Evolutionary conservation across 2,329 filamentous ascomycete genomes (phyloP).

Genomic region (Grosmannia huntii): DNA sequence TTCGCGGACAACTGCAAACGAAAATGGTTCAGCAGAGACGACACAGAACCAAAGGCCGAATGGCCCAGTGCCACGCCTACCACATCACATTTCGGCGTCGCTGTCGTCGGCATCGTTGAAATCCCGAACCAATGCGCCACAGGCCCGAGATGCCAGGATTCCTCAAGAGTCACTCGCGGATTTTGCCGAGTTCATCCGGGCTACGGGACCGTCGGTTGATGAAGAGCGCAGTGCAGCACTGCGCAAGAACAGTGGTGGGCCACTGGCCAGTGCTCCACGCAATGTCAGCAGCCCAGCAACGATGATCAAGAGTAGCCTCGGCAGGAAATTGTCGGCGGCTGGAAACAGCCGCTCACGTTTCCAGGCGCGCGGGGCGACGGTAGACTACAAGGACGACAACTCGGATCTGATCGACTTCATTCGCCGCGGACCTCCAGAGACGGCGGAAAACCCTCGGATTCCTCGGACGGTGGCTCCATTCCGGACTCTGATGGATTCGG

Average conservation of each 20-base stretch:
- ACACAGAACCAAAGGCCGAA: slow-evolving; percentile 9
- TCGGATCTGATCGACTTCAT: slow-evolving; percentile 95
- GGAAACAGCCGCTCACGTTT: slow-evolving; percentile 33
- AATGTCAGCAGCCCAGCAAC: slow-evolving; percentile 19
- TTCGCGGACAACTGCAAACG: slow-evolving; percentile 16
- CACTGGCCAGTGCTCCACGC: slow-evolving; percentile 15
- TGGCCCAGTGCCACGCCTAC: slow-evolving; percentile 14
- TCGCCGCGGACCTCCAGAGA: slow-evolving; percentile 62
- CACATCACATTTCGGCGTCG: slow-evolving; percentile 14
- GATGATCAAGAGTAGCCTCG: slow-evolving; percentile 22
- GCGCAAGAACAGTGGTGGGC: slow-evolving; percentile 2
- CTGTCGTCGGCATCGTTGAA: slow-evolving; percentile 16
- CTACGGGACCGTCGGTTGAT: slow-evolving; percentile 55
- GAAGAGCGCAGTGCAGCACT: neutral
- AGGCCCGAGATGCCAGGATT: slow-evolving; percentile 61
- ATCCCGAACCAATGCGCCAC: slow-evolving; percentile 18
- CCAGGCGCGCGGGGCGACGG: slow-evolving; percentile 58
- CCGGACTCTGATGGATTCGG: slow-evolving; percentile 73
- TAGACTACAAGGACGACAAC: slow-evolving; percentile 51
- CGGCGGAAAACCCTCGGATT: slow-evolving; percentile 53
- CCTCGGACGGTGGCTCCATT: slow-evolving; percentile 77
- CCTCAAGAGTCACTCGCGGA: slow-evolving; percentile 62
- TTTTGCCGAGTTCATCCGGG: slow-evolving; percentile 81
- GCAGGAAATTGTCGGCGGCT: slow-evolving; percentile 14
- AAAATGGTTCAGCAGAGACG: slow-evolving; percentile 15